phyloP scores from a whole-genome alignment of 2,329 filamentous ascomycete genomes.

The Diaporthe citri region DNA sequence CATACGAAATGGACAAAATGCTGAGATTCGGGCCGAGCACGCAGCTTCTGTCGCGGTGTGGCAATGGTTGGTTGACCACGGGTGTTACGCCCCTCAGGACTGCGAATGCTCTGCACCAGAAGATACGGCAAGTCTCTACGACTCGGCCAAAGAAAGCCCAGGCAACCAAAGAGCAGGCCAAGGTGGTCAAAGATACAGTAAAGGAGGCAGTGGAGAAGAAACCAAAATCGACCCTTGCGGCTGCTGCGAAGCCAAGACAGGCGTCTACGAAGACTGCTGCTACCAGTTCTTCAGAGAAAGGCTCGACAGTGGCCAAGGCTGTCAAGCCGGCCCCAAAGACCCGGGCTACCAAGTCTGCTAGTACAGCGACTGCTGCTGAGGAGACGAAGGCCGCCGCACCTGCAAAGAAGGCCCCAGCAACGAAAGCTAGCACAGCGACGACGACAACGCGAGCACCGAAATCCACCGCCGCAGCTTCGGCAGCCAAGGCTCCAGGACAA shows the following conservation, averaged over 20 bases:
- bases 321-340: conserved; percentile 3
- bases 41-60: conserved; percentile 33
- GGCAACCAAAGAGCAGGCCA: conserved; percentile 27
- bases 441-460: background rate
- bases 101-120: conserved; percentile 3
- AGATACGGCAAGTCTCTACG: conserved; percentile 34
- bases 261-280: conserved; percentile 16
- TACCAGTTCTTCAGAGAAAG: background rate
- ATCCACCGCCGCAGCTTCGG: background rate
- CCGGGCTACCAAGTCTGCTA: background rate
- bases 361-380: background rate
- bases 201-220: conserved; percentile 20
- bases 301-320: background rate
- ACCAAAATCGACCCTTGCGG: background rate
- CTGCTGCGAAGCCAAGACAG: conserved; percentile 28
- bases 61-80: conserved; percentile 20
- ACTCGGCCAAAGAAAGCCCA: conserved; percentile 36
- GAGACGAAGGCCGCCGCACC: background rate
- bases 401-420: background rate
- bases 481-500: background rate
- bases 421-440: background rate
- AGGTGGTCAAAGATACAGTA: background rate
- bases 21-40: conserved; percentile 24
- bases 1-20: conserved; percentile 21
- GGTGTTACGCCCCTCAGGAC: conserved; percentile 14